Conservation (phyloP, 805 yeast species). For the Lachancea dasiensis region DNA sequence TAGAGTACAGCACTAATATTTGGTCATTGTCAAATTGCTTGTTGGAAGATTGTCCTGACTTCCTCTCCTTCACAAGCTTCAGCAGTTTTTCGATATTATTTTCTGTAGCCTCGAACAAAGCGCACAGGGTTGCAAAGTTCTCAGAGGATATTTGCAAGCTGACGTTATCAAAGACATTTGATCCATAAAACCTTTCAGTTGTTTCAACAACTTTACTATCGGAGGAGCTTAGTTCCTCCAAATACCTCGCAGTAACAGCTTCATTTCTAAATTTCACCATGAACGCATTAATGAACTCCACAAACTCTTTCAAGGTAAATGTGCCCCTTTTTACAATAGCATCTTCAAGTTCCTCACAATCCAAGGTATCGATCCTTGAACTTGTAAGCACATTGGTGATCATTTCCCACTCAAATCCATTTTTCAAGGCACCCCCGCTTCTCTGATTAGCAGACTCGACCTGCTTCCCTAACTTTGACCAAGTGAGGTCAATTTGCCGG, state of each 20-base stretch:
- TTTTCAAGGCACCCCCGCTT: conserved; percentile 26
- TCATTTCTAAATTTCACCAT: conserved; percentile 12
- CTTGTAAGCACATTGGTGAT: conserved; percentile 26
- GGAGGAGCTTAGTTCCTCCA: conserved; percentile 18
- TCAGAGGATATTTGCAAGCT: conserved; percentile 15
- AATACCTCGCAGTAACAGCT: conserved; percentile 10
- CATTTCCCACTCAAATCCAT: conserved; percentile 20
- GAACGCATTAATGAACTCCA: conserved; percentile 12
- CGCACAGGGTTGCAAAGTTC: conserved; percentile 14
- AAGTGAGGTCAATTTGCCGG: conserved; percentile 13
- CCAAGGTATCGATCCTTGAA: conserved; percentile 22
- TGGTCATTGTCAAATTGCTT: conserved; percentile 13
- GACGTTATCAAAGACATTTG: conserved; percentile 20
- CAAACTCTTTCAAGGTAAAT: conserved; percentile 16
- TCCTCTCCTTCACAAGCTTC: conserved; percentile 16
- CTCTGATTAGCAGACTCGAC: conserved; percentile 20
- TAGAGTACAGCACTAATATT: conserved; percentile 20
- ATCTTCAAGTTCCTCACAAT: conserved; percentile 21
- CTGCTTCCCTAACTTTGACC: conserved; percentile 16
- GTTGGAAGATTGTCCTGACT: conserved; percentile 12
- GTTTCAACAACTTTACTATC: conserved; percentile 20
- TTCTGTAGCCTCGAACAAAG: conserved; percentile 29
- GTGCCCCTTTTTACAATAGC: conserved; percentile 15
- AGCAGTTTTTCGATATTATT: conserved; percentile 18
- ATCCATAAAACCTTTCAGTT: conserved; percentile 20